These are phyloP conservation scores for Pseudomonodictys pantanalensis DNA, from an alignment of 495 filamentous ascomycete genomes.

Conservation along the genomic window DNA sequence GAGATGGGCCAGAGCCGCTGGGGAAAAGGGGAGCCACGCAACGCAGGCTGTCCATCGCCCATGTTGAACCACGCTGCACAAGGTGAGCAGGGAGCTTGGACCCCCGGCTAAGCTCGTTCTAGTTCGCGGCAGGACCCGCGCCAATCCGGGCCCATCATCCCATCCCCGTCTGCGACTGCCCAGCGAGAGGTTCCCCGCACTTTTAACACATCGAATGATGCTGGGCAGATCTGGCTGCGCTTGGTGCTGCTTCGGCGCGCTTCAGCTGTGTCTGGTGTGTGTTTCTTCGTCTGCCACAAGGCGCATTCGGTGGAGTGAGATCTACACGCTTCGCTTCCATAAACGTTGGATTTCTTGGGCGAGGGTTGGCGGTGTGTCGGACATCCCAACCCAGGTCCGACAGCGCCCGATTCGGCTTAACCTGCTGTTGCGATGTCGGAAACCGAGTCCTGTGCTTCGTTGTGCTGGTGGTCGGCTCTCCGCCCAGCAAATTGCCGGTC, in stretches of 20 bases:
- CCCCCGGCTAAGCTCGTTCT: not conserved
- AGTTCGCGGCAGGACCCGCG: not conserved
- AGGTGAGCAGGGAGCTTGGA: constrained; percentile 5
- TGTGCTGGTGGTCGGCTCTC: constrained; percentile 7
- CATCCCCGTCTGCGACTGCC: not conserved
- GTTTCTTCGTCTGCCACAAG: not conserved
- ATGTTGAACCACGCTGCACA: not conserved
- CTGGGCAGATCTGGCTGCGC: not conserved
- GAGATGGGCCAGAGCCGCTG: no score
- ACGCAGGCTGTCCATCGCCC: no score
- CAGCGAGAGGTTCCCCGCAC: constrained; percentile 7
- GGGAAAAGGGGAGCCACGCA: no score
- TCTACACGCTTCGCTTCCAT: not conserved
- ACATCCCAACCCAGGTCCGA: not conserved
- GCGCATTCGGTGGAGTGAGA: not conserved
- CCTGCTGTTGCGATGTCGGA: constrained; percentile 7
- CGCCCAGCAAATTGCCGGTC: constrained; percentile 1
- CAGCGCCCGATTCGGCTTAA: not conserved
- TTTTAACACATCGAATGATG: constrained; percentile 4
- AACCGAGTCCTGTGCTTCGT: constrained; percentile 13
- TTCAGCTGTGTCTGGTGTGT: not conserved
- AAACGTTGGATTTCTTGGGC: not conserved
- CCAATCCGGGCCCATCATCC: not conserved
- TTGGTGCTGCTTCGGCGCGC: not conserved
- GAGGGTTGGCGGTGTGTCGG: constrained; percentile 7